Conservation (phyloP, 1,139 yeast species). For the Pichia sp. region DNA sequence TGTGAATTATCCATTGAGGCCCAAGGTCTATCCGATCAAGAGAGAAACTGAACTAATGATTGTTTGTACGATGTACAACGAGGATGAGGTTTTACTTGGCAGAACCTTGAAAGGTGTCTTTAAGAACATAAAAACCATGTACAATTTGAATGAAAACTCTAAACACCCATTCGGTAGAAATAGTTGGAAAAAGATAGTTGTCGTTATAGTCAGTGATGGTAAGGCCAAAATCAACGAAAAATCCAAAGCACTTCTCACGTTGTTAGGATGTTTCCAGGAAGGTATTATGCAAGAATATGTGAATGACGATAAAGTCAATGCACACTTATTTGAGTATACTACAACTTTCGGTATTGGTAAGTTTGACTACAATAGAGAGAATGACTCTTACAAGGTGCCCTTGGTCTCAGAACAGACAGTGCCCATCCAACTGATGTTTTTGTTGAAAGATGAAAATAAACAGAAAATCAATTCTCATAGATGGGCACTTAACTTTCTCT, state of each 20-base stretch:
- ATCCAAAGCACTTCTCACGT: conserved; percentile 56
- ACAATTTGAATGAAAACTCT: conserved; percentile 47
- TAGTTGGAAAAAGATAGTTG: conserved; percentile 75
- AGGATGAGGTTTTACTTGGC: conserved; percentile 65
- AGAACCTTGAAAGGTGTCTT: conserved; percentile 73
- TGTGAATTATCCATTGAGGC: conserved; percentile 46
- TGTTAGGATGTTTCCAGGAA: conserved; percentile 72
- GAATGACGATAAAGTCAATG: conserved; percentile 60
- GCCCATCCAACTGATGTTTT: conserved; percentile 70
- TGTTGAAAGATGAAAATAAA: conserved; percentile 68
- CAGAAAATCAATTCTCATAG: conserved; percentile 78
- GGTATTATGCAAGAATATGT: conserved; percentile 76
- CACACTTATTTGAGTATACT: conserved; percentile 77
- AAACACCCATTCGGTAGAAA: conserved; percentile 68
- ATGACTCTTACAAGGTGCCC: conserved; percentile 33
- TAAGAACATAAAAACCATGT: conserved; percentile 73
- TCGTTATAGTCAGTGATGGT: conserved; percentile 70
- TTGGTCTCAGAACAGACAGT: conserved; percentile 48
- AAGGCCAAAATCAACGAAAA: conserved; percentile 60
- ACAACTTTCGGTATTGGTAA: conserved; percentile 59
- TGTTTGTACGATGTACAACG: conserved; percentile 77
- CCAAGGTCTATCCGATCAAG: conserved; percentile 53
- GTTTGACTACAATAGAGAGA: conserved; percentile 37
- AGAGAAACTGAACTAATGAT: conserved; percentile 69
- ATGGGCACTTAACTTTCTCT: conserved; percentile 79